Evolutionary conservation across 495 filamentous ascomycete genomes (phyloP), one percentile per base, ranked within the genome.

Genomic region (Lasiosphaeria miniovina): DNA sequence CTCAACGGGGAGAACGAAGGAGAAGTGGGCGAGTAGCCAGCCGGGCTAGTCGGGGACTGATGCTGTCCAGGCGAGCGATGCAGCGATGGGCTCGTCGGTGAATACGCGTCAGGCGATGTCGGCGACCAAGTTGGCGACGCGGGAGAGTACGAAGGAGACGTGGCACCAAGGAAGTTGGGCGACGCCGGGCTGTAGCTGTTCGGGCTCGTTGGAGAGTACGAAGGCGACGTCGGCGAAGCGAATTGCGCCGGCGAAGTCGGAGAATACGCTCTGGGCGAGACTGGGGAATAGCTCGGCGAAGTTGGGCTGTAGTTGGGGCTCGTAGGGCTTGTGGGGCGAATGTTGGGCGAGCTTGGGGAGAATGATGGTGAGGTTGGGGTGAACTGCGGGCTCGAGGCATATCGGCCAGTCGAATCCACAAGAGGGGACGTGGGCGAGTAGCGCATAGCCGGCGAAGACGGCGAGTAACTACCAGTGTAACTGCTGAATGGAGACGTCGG

Each of bases 281-380:
- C 91, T 2, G 91, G 90, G 17, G 87, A 91, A 70, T 91, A 93
- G 52, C 78, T 87, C 36, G 93, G 92, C 45, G 90, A 95, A 0
- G 90, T 93, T 0, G 91, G 91, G 63, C 87, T 91, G 70, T 91
- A 93, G 48, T 81, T 86, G 9, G 90, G 90, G 68, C 78, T 84
- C 36, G 82, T 77, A 14, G 83, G 79, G 63, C 80, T 81, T 5
- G 77, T 81, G 53, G 80, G 86, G 77, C 75, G 86, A 84, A 59
- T 80, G 78, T 60, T 70, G 6, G 91, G 91, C 32, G 90, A 93
- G 3, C 88, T 89, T 2, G 91, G 91, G 32, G 90, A 92, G 74
- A 95, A 96, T 0, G 87, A 90, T 36, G 90, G 90, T 36, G 88
- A 92, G 1, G 86, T 82, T 1, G 90, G 88, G 14, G 80, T 84